Evolutionary conservation across 495 filamentous ascomycete genomes (phyloP), one percentile per base, ranked within the genome.

Genomic region (Aspergillus sparsus): DNA sequence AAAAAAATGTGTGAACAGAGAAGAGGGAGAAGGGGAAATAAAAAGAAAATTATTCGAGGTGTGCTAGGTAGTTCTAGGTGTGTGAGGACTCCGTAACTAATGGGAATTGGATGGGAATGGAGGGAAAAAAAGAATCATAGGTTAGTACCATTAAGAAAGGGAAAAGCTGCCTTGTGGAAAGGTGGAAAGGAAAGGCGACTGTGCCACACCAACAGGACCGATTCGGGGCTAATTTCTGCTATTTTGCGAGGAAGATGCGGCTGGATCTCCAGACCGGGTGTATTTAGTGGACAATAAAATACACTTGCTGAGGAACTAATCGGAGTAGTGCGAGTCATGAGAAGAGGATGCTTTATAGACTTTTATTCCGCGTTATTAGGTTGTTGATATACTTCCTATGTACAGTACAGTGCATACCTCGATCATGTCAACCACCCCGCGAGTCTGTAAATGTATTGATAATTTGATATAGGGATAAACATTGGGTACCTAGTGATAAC

Each of bases 141-240:
- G 21, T 27, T 27, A 3, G 21, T 27, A 27, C 3, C 21, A 27
- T 27, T 5, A 3, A 46, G 42, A 12, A 32, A 57, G 49, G 37
- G 31, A 8, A 47, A 57, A 46, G 31, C 49, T 47, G 44, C 44
- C 44, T 47, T 47, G 44, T n/a, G 16, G 7, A n/a, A n/a, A n/a
- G n/a, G n/a, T n/a, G n/a, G n/a, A n/a, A 9, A 18, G 5, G 16
- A 8, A 18, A 47, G 15, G 44, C 7, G 44, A 47, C 44, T 47
- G 44, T 21, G 44, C 44, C 44, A 47, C 44, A 47, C 44, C 44
- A 16, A 47, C 44, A 47, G 15, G 15, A 47, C 10, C 0, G 9
- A 42, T 1, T 42, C 6, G 15, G 16, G n/a, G n/a, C 27, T 47
- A 47, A 18, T 21, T 47, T 9, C 9, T 18, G 27, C 39, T 42